These are phyloP conservation scores for Globisporangium orthogonon DNA, from an alignment of 352 stramenopile genomes.

Conservation along the genomic window DNA sequence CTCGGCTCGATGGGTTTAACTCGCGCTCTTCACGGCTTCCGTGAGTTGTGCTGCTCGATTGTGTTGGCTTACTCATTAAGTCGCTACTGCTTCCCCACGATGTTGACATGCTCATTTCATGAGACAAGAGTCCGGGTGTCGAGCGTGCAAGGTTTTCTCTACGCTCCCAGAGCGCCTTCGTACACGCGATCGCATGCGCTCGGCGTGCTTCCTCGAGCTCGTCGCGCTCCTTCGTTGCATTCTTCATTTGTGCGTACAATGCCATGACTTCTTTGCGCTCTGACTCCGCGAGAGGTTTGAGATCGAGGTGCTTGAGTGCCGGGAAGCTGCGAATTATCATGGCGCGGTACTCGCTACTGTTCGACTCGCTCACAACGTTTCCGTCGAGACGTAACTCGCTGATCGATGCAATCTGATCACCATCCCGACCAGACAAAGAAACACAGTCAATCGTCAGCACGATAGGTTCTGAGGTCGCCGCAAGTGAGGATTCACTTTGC, in stretches of 20 bases:
- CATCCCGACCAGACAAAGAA: not conserved
- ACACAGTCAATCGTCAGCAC: not conserved
- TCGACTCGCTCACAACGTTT: slow-evolving; percentile 56
- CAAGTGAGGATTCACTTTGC: not conserved
- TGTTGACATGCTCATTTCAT: not conserved
- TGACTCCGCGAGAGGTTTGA: slow-evolving; percentile 67
- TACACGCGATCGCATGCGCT: slow-evolving; percentile 35
- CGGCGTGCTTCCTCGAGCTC: slow-evolving; percentile 45
- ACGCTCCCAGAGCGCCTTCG: slow-evolving; percentile 36
- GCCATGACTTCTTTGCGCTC: slow-evolving; percentile 56
- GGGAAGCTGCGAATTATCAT: slow-evolving; percentile 72
- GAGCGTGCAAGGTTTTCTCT: slow-evolving; percentile 5
- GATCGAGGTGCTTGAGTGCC: slow-evolving; percentile 78
- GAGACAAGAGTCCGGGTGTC: not conserved
- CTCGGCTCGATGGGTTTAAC: slow-evolving; percentile 28
- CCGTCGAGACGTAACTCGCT: slow-evolving; percentile 85
- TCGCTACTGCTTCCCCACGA: slow-evolving; percentile 9
- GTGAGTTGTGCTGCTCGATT: not conserved
- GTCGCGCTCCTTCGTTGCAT: slow-evolving; percentile 32
- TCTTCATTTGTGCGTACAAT: slow-evolving; percentile 20
- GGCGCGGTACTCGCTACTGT: slow-evolving; percentile 49
- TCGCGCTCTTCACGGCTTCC: slow-evolving; percentile 25
- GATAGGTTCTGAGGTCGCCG: no score
- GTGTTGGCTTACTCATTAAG: slow-evolving; percentile 8
- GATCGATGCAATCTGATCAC: slow-evolving; percentile 40